phyloP scores from a whole-genome alignment of 257 asterid species.

The Nicotiana sylvestris region DNA sequence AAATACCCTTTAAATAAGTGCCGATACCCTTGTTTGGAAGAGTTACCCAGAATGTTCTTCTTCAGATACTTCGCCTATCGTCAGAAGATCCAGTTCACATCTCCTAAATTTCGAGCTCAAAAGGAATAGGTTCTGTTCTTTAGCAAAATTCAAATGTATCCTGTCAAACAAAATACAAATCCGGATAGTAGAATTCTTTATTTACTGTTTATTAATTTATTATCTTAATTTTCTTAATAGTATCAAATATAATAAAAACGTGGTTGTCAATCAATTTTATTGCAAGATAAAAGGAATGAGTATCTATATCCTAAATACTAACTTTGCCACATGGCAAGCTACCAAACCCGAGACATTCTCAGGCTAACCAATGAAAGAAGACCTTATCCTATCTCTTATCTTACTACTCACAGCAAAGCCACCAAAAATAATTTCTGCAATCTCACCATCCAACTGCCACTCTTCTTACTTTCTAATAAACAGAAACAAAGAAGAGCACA shows the following conservation, averaged over 20 bases:
- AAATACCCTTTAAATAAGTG: background rate
- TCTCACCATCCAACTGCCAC: slow-evolving; percentile 18
- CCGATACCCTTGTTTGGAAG: background rate
- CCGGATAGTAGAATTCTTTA: background rate
- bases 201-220: background rate
- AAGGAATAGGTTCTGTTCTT: too few relatives aligned
- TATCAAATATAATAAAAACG: background rate
- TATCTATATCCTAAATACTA: slow-evolving; percentile 31
- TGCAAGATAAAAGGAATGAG: slow-evolving; percentile 16
- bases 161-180: background rate
- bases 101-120: too few relatives aligned
- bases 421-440: slow-evolving; percentile 29
- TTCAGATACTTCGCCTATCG: too few relatives aligned
- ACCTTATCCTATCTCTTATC: slow-evolving; percentile 80
- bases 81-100: too few relatives aligned
- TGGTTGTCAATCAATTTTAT: slow-evolving; percentile 17
- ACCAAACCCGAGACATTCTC: slow-evolving; percentile 20
- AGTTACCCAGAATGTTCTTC: too few relatives aligned
- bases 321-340: slow-evolving; percentile 44
- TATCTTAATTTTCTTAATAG: background rate
- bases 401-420: slow-evolving; percentile 37
- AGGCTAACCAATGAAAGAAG: slow-evolving; percentile 44
- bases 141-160: background rate
- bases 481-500: background rate
- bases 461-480: slow-evolving; percentile 12